Conservation (phyloP, 805 yeast species). For the Kazachstania bromeliacearum region DNA sequence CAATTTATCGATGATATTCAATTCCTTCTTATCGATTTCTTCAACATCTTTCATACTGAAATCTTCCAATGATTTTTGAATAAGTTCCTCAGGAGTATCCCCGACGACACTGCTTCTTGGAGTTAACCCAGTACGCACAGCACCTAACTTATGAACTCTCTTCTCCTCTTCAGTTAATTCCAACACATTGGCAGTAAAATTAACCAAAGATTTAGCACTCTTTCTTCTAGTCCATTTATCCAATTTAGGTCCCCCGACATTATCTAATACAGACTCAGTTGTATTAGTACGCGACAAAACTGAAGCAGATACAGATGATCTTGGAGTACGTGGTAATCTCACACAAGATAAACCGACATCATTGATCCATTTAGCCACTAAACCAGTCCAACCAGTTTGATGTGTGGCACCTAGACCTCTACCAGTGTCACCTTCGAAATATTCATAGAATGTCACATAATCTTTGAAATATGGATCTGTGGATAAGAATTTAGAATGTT, state of each 20-base stretch:
- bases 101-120: conserved; percentile 19
- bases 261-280: conserved; percentile 3
- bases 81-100: conserved; percentile 1
- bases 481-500: conserved; percentile 47
- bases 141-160: conserved; percentile 20
- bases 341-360: conserved; percentile 66
- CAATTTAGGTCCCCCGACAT: conserved; percentile 7
- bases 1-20: conserved; percentile 12
- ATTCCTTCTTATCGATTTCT: not conserved
- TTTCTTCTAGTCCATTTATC: conserved; percentile 49
- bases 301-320: conserved; percentile 19
- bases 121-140: conserved; percentile 14
- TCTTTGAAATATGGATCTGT: conserved; percentile 67
- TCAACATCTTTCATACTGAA: not conserved
- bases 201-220: conserved; percentile 64
- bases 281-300: conserved; percentile 1
- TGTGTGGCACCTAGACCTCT: conserved; percentile 90
- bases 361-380: conserved; percentile 86
- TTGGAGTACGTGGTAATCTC: conserved; percentile 23
- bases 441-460: conserved; percentile 72
- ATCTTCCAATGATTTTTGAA: not conserved
- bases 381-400: conserved; percentile 95
- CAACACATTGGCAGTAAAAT: conserved; percentile 55
- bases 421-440: conserved; percentile 91
- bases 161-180: conserved; percentile 59